Percentiles rank a stretch among this genome's conserved stretches.
These are phyloP conservation scores for Collybia sordida DNA, from an alignment of 768 basidiomycete genomes.

Conservation along the genomic window DNA sequence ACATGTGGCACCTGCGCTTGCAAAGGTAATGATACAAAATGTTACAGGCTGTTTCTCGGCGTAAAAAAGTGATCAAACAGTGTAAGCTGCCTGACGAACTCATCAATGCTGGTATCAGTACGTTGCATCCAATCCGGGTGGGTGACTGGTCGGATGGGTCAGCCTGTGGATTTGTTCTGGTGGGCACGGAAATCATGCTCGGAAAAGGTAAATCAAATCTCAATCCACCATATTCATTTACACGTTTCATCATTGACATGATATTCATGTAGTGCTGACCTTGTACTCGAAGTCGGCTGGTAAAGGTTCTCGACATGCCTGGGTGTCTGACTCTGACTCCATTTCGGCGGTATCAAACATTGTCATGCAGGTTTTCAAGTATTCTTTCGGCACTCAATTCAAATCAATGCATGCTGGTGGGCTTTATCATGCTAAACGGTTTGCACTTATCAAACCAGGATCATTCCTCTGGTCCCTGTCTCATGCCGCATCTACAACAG, in stretches of 20 bases:
- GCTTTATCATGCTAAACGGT: conserved; percentile 6
- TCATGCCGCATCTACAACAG: not conserved
- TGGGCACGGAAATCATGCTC: not conserved
- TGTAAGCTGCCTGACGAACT: not conserved
- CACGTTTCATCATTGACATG: too few species aligned
- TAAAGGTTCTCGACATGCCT: conserved; percentile 1
- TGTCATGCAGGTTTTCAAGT: conserved; percentile 14
- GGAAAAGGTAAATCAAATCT: not conserved
- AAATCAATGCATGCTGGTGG: conserved; percentile 7
- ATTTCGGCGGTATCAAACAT: conserved; percentile 13
- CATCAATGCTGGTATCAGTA: not conserved
- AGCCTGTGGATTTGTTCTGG: conserved; percentile 11
- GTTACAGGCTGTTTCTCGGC: too few species aligned
- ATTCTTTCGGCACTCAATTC: conserved; percentile 9
- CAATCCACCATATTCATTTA: too few species aligned
- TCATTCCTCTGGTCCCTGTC: conserved; percentile 10
- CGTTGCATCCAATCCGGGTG: conserved; percentile 9
- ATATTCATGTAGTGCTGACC: not conserved
- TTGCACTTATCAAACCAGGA: conserved; percentile 9
- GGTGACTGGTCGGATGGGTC: conserved; percentile 5
- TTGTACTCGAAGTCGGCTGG: conserved; percentile 8
- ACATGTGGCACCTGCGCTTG: too few species aligned
- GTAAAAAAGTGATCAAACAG: not conserved
- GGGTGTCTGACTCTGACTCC: conserved; percentile 3
- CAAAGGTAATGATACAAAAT: too few species aligned